phyloP scores from a whole-genome alignment of 2,329 filamentous ascomycete genomes.

The Exserohilum turcica region DNA sequence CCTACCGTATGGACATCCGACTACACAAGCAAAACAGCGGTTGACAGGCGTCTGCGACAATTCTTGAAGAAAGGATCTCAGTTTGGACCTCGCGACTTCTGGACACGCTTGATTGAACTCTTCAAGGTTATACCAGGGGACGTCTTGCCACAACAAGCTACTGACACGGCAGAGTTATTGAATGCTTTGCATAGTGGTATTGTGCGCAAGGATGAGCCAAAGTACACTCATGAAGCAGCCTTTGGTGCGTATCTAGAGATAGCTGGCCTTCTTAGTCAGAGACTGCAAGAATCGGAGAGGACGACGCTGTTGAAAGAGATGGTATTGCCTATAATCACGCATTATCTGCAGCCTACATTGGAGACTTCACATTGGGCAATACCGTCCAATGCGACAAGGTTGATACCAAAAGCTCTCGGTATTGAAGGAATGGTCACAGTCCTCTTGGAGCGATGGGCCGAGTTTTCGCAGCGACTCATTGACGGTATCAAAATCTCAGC shows the following conservation, averaged over 20 bases:
- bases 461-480: conserved; percentile 65
- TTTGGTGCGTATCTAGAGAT: conserved; percentile 78
- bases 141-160: conserved; percentile 59
- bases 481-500: conserved; percentile 73
- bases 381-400: conserved; percentile 46
- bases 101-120: conserved; percentile 69
- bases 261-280: conserved; percentile 55
- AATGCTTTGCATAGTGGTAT: conserved; percentile 73
- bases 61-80: conserved; percentile 87
- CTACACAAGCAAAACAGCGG: conserved; percentile 63
- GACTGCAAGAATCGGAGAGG: conserved; percentile 52
- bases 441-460: conserved; percentile 65
- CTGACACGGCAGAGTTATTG: conserved; percentile 66
- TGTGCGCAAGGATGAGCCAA: conserved; percentile 73
- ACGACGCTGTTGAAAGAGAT: conserved; percentile 53
- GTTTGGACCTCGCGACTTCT: conserved; percentile 72
- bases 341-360: conserved; percentile 57
- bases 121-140: conserved; percentile 62
- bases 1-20: conserved; percentile 75
- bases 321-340: conserved; percentile 58
- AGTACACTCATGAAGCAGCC: conserved; percentile 68
- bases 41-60: conserved; percentile 64
- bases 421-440: conserved; percentile 53
- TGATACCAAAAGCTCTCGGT: conserved; percentile 51
- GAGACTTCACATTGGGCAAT: conserved; percentile 59